Base-by-base conservation (phyloP, 169 alveolate genomes). In the Plasmodium gallinaceum region DNA sequence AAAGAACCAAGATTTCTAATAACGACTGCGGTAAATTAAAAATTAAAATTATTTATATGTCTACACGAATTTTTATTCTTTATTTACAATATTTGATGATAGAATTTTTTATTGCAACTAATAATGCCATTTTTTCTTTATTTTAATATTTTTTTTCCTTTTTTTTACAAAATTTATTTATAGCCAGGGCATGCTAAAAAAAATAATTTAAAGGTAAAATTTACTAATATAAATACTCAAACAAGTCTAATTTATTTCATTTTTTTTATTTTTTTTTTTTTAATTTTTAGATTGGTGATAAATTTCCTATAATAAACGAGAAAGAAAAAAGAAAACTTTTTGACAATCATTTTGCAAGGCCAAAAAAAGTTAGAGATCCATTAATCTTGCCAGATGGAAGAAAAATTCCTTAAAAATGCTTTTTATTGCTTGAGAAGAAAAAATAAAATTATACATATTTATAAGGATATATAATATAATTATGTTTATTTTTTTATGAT, bases 331-430 rank as follows among this genome's bases (percentile, higher is more conserved):
- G 57, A 42, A 42, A 20, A 12, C 68, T 88, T 60, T 92, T 51
- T 80, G 96, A 94, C 70, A 94, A 94, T 88, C 91, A 87, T 60
- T 94, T 94, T 74, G 93, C 92, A 62, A 91, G 60, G 24, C 95
- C 95, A 54, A 94, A 92, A 86, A 87, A 93, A 71, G 51, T 90
- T 16, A 88, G 96, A 52, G 88, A 87, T 45, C 93, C 88, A 2
- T 74, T 94, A 46, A 88, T 85, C 58, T 86, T 94, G 32, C 96
- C 96, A 9, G 95, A 92, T 62, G 96, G 96, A 24, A 69, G 93
- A 32, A 87, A 72, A 57, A 61, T 78, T 20, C 91, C 91, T 7
- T 83, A 10, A 68, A 48, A 24, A 18, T 7, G 9, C 0, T 57
- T 57, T 57, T 16, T 57, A 7, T 57, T 14, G 12, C 32, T 7